Conservation (phyloP, 208 protist genomes). For the Novymonas esmeraldas region DNA sequence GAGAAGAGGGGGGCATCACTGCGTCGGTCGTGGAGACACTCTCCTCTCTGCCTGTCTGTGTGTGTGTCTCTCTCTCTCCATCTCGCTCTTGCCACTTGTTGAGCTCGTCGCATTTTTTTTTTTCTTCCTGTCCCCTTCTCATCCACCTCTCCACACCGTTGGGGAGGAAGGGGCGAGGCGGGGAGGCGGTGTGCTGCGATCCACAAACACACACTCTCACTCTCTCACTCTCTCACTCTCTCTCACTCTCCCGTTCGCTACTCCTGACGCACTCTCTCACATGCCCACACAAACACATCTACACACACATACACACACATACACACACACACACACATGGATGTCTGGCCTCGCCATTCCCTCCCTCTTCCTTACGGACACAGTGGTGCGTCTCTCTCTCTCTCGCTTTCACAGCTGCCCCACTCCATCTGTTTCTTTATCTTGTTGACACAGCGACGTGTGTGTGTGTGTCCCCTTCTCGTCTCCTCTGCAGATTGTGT, state of each 20-base stretch:
- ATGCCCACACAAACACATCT: not conserved
- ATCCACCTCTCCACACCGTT: too few relatives aligned
- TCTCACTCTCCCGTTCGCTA: not conserved
- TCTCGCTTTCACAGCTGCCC: not conserved
- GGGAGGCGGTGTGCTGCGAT: too few relatives aligned
- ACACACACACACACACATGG: not conserved
- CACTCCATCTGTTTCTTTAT: not conserved
- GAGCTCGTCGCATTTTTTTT: not conserved
- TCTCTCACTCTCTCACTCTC: not conserved
- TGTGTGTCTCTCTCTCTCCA: not conserved
- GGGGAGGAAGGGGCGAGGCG: too few relatives aligned
- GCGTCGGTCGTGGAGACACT: too few relatives aligned
- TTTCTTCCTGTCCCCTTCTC: not conserved
- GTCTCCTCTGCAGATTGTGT: too few relatives aligned
- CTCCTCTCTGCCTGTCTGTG: too few relatives aligned
- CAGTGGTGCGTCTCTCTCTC: not conserved
- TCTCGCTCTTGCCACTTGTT: not conserved
- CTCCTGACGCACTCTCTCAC: not conserved
- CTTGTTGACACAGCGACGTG: too few relatives aligned
- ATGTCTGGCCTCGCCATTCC: not conserved
- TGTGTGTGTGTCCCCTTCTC: too few relatives aligned
- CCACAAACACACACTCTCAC: too few relatives aligned
- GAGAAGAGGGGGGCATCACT: too few relatives aligned
- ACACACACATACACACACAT: constrained; percentile 4
- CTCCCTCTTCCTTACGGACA: not conserved